Conservation (phyloP, 1,284 basidiomycete genomes). For the Vanrija sp. region DNA sequence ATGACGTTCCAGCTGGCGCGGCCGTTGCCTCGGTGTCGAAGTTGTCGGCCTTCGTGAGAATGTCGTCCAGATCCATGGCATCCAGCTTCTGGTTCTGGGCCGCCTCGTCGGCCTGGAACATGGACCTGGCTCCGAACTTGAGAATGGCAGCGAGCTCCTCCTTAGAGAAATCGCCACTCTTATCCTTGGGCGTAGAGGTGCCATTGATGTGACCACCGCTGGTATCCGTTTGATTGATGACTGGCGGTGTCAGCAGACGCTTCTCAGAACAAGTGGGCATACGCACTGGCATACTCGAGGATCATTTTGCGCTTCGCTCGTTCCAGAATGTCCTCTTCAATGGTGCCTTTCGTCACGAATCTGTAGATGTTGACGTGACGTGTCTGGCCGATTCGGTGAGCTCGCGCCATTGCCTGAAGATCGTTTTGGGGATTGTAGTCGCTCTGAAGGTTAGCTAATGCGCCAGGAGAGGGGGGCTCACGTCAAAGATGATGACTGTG, state of each 20-base stretch:
- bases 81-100: constrained; percentile 94
- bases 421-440: constrained; percentile 87
- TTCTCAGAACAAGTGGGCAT: not conserved
- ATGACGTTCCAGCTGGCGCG: constrained; percentile 73
- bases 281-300: constrained; percentile 95
- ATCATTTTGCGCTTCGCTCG: constrained; percentile 99
- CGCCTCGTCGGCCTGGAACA: constrained; percentile 95
- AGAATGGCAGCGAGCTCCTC: constrained; percentile 98
- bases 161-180: constrained; percentile 79
- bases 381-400: constrained; percentile 95
- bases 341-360: constrained; percentile 95
- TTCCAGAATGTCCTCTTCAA: constrained; percentile 98
- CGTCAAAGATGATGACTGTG: constrained; percentile 99
- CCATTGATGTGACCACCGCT: constrained; percentile 93
- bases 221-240: constrained; percentile 99
- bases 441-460: constrained; percentile 15
- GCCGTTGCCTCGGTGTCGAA: constrained; percentile 92
- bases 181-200: constrained; percentile 70
- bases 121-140: constrained; percentile 97
- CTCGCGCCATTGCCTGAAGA: constrained; percentile 97
- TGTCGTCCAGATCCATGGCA: constrained; percentile 98
- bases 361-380: constrained; percentile 97
- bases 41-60: constrained; percentile 92
- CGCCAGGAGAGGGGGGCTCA: constrained; percentile 50
- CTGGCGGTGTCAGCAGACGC: constrained; percentile 49